Conservation (phyloP, 345 rosid species). For the Citrus maxima region DNA sequence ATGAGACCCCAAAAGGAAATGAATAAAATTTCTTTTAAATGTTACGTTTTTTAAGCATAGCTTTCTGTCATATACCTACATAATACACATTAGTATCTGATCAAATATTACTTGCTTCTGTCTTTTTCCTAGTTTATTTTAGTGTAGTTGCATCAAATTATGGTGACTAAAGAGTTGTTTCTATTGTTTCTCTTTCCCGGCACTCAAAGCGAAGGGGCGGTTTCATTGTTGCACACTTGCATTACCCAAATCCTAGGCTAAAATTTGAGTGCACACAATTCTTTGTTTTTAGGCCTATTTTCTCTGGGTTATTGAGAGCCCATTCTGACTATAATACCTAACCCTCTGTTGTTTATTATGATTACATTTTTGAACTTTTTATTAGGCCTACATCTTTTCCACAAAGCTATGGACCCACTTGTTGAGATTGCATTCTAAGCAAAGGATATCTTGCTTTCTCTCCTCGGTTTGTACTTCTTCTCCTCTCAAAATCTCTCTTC, state of each 20-base stretch:
- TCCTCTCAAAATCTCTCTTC: neutral
- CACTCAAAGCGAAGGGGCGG: neutral
- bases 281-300: neutral
- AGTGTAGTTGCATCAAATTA: no score
- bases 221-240: neutral
- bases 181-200: neutral
- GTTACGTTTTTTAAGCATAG: neutral
- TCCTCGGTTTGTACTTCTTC: neutral
- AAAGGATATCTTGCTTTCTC: neutral
- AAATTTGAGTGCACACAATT: neutral
- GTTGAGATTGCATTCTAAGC: constrained; percentile 12
- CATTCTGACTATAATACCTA: neutral
- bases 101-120: no score
- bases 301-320: neutral
- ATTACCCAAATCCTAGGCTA: neutral
- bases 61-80: no score
- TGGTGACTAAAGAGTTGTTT: neutral
- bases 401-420: neutral
- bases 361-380: neutral
- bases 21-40: neutral
- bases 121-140: no score
- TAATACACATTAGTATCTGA: no score
- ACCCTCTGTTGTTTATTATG: neutral
- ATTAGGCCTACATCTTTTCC: neutral
- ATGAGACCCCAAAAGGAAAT: neutral